Percentiles rank a stretch among this genome's conserved stretches.
phyloP scores from a whole-genome alignment of 2,329 filamentous ascomycete species.

The Diaporthe citri region DNA sequence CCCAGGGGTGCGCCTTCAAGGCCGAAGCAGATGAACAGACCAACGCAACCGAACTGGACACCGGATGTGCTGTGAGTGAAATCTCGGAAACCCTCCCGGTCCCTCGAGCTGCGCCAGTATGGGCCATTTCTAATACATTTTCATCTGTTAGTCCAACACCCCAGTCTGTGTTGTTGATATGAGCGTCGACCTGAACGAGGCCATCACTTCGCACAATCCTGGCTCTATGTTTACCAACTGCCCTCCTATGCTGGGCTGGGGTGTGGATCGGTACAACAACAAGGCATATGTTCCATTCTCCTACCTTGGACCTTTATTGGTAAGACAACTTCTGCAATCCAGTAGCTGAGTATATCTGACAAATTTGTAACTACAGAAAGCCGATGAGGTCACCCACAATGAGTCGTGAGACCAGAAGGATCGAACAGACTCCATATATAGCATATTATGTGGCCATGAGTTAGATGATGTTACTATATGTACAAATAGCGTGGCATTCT shows the following conservation, averaged over 20 bases:
- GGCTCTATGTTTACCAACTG: conserved; percentile 25
- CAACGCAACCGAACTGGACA: conserved; percentile 2
- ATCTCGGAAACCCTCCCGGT: neutral
- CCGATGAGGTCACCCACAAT: neutral
- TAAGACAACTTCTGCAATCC: neutral
- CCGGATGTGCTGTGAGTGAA: conserved; percentile 4
- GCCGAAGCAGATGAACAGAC: neutral
- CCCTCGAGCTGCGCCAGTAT: neutral
- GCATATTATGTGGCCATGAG: neutral
- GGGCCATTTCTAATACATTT: neutral
- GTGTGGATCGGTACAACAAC: neutral
- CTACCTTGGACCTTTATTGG: conserved; percentile 16
- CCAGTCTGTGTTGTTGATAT: conserved; percentile 2
- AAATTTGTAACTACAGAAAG: neutral
- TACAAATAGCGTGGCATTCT: neutral
- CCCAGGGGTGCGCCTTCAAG: neutral
- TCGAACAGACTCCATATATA: neutral
- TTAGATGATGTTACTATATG: neutral
- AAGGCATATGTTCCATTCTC: conserved; percentile 17
- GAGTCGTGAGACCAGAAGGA: neutral
- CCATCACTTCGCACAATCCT: neutral
- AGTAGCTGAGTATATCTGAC: neutral
- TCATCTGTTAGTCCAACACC: neutral
- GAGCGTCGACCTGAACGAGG: conserved; percentile 7
- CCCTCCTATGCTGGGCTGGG: conserved; percentile 22